Evolutionary conservation across 164 flowering plant genomes (phyloP).

Genomic region (Nymphaea colorata): DNA sequence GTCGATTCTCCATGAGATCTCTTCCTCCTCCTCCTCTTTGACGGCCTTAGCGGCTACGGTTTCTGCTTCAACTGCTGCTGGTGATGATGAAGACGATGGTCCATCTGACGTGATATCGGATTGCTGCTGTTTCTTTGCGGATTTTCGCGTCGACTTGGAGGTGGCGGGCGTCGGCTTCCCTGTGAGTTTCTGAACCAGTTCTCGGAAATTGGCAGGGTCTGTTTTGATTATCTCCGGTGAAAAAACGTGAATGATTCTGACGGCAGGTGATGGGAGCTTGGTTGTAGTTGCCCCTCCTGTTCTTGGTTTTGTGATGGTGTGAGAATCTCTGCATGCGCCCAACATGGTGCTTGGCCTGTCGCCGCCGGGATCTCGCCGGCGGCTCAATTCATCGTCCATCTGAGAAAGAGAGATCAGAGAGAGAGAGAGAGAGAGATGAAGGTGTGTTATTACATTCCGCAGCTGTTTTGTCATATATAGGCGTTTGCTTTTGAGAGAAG

Average conservation of each 20-base stretch:
- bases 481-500: neutral
- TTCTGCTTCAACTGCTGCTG: neutral
- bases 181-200: conserved; percentile 77
- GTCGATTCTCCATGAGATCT: neutral
- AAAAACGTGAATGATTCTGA: conserved; percentile 77
- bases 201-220: conserved; percentile 68
- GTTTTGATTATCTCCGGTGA: conserved; percentile 95
- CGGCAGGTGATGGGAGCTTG: conserved; percentile 28
- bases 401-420: neutral
- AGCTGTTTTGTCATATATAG: neutral
- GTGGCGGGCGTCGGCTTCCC: conserved; percentile 41
- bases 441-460: neutral
- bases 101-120: neutral
- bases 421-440: too few species aligned
- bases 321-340: conserved; percentile 44
- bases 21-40: neutral
- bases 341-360: conserved; percentile 18
- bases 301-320: conserved; percentile 38
- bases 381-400: conserved; percentile 9
- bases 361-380: conserved; percentile 7
- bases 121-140: neutral
- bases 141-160: too few species aligned
- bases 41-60: neutral
- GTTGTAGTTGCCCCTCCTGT: neutral
- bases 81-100: neutral